Conservation (phyloP, 805 yeast species). For the Schizosaccharomyces lindneri region DNA sequence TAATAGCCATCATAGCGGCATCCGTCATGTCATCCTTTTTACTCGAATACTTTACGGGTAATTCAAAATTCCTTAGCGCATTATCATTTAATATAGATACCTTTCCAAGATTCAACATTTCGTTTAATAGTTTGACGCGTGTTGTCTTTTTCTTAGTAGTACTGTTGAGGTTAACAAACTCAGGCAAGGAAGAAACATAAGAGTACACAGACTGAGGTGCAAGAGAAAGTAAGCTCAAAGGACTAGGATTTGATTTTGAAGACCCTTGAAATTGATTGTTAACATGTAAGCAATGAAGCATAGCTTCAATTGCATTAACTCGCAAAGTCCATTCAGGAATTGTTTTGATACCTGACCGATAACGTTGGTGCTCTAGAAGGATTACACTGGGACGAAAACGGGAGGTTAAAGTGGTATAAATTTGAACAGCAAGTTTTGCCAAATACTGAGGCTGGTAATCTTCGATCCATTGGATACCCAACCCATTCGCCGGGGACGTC, state of each 20-base stretch:
- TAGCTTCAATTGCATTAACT: not conserved
- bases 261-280: not conserved
- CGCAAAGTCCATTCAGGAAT: not conserved
- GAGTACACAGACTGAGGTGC: not conserved
- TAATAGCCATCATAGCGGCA: not conserved
- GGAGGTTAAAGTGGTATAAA: not conserved
- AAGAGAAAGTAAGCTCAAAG: not conserved
- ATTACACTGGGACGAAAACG: not conserved
- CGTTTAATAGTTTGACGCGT: not conserved
- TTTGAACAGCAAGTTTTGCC: not conserved
- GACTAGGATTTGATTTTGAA: not conserved
- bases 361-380: not conserved
- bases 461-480: not conserved
- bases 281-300: not conserved
- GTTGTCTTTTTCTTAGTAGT: not conserved
- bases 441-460: not conserved
- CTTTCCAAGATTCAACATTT: not conserved
- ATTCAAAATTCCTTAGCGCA: not conserved
- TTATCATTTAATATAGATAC: not conserved
- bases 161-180: too few relatives aligned
- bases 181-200: too few relatives aligned
- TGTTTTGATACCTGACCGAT: not conserved
- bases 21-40: not conserved
- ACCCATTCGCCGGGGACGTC: not conserved
- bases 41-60: not conserved